Evolutionary conservation across 2,329 filamentous ascomycete genomes (phyloP).

Genomic region (Fusarium abutilonis): DNA sequence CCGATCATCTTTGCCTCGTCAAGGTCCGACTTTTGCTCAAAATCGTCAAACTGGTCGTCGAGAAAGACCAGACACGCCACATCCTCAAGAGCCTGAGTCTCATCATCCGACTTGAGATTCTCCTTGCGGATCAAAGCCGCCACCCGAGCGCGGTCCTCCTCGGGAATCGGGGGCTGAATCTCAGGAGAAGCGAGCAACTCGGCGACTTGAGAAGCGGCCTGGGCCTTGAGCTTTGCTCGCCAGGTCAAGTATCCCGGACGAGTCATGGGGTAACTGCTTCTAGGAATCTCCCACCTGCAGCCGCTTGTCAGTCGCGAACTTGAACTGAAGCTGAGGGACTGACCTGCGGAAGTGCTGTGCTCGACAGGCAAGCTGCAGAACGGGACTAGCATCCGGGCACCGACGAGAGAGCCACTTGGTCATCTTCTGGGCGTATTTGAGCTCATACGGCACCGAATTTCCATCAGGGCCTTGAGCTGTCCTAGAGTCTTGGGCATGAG

Average conservation of each 20-base stretch:
- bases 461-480: constrained; percentile 55
- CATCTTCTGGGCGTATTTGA: constrained; percentile 85
- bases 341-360: constrained; percentile 83
- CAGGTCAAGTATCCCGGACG: constrained; percentile 82
- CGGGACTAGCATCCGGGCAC: constrained; percentile 69
- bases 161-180: constrained; percentile 52
- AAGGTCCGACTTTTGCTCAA: constrained; percentile 70
- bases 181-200: constrained; percentile 59
- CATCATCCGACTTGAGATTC: constrained; percentile 66
- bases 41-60: constrained; percentile 85
- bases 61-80: constrained; percentile 88
- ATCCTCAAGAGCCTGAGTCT: constrained; percentile 83
- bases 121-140: constrained; percentile 83
- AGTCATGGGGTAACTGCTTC: constrained; percentile 76
- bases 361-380: constrained; percentile 78
- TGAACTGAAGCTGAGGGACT: background rate
- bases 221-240: constrained; percentile 77
- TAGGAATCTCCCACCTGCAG: constrained; percentile 78
- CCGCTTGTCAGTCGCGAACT: background rate
- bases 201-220: constrained; percentile 64
- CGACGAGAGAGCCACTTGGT: constrained; percentile 74
- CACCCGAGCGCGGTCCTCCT: constrained; percentile 68
- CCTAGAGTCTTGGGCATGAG: constrained; percentile 55
- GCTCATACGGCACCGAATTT: constrained; percentile 73
- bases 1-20: constrained; percentile 81